phyloP scores from a whole-genome alignment of 164 flowering plant species.

The Houttuynia cordata region DNA sequence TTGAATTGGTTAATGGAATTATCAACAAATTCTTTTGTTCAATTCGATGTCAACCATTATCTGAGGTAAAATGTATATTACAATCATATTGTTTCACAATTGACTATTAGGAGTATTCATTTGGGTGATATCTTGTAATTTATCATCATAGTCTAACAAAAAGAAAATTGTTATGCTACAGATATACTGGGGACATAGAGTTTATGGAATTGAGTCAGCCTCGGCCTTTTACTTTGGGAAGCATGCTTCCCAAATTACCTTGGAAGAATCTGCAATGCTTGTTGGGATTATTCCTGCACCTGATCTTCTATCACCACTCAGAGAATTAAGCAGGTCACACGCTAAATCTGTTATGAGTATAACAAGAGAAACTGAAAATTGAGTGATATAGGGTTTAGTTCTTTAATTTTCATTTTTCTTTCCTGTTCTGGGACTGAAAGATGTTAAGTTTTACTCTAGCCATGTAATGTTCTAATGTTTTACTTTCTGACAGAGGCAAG shows the following conservation, averaged over 20 bases:
- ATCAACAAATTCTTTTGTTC: not conserved
- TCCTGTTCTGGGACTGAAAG: too few species aligned
- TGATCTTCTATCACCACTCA: conserved; percentile 35
- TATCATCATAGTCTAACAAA: not conserved
- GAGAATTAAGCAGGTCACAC: conserved; percentile 26
- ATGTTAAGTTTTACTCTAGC: not conserved
- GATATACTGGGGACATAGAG: conserved; percentile 47
- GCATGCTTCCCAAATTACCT: conserved; percentile 27
- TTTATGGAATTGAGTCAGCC: conserved; percentile 37
- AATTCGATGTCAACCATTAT: too few species aligned
- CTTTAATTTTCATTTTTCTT: too few species aligned
- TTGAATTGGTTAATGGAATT: not conserved
- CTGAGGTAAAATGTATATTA: too few species aligned
- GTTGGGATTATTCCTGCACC: conserved; percentile 44
- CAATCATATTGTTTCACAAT: not conserved
- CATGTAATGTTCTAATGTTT: not conserved
- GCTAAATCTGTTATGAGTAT: not conserved
- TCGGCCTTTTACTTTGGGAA: conserved; percentile 39
- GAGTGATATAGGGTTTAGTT: too few species aligned
- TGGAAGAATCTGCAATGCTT: conserved; percentile 41
- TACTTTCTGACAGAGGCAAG: conserved; percentile 22
- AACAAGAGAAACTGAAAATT: not conserved
- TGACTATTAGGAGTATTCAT: not conserved
- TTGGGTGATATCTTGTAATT: not conserved
- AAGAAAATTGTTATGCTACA: conserved; percentile 8